These are phyloP conservation scores for Panaeolus papilionaceus DNA, from an alignment of 768 basidiomycete species.

Conservation along the genomic window DNA sequence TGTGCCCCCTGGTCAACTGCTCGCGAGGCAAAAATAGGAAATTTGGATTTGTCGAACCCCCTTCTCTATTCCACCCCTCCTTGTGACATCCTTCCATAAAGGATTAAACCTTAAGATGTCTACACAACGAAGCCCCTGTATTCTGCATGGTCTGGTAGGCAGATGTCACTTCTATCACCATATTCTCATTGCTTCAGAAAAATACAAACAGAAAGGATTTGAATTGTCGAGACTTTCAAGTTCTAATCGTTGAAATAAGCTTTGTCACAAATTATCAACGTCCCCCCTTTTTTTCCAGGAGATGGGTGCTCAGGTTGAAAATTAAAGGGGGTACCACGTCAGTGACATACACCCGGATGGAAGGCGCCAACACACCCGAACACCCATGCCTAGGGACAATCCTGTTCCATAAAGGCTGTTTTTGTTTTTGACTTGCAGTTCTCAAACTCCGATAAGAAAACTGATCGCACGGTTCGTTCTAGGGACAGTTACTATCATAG, in stretches of 20 bases:
- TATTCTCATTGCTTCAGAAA: no score
- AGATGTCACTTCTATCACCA: no score
- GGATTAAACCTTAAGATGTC: no score
- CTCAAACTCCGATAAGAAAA: background rate
- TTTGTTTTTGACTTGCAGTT: background rate
- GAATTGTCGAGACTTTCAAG: no score
- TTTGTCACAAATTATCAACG: no score
- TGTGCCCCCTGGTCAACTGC: background rate
- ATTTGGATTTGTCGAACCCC: background rate
- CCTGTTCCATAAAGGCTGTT: background rate
- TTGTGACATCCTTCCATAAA: no score
- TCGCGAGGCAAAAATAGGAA: no score
- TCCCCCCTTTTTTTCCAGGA: background rate
- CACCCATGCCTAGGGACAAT: constrained; percentile 1
- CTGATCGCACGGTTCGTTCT: background rate
- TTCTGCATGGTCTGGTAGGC: no score
- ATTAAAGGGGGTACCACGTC: background rate
- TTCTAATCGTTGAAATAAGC: no score
- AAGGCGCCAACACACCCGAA: constrained; percentile 3
- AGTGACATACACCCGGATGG: background rate
- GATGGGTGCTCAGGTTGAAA: no score
- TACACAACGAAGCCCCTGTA: no score
- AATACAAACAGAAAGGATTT: no score
- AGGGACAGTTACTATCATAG: background rate
- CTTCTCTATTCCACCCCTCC: background rate